Evolutionary conservation across 164 flowering plant genomes (phyloP).

Genomic region (Aristolochia californica): DNA sequence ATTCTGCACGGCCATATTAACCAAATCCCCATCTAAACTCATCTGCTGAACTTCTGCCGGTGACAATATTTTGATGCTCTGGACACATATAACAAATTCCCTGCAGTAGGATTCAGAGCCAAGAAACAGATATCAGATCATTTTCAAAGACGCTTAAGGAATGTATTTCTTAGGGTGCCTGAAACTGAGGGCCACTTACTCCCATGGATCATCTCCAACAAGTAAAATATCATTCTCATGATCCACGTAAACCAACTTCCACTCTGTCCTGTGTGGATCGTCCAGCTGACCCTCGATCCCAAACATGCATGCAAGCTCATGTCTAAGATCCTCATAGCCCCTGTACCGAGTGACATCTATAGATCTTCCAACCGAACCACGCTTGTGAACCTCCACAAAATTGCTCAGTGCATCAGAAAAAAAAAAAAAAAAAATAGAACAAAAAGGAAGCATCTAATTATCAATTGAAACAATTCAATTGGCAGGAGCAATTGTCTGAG

Average conservation of each 20-base stretch:
- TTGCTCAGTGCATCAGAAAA: background rate
- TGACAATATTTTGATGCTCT: constrained; percentile 82
- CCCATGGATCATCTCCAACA: constrained; percentile 97
- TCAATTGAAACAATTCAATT: background rate
- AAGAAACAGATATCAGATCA: background rate
- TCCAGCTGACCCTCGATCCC: constrained; percentile 92
- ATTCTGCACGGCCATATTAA: constrained; percentile 37
- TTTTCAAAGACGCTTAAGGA: background rate
- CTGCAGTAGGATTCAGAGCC: constrained; percentile 22
- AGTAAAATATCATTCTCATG: constrained; percentile 85
- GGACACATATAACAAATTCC: constrained; percentile 88
- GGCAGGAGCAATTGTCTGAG: background rate
- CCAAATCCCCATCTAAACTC: constrained; percentile 78
- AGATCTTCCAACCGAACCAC: constrained; percentile 91
- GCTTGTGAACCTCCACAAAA: constrained; percentile 64
- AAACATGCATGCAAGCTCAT: constrained; percentile 82
- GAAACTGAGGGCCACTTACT: constrained; percentile 39
- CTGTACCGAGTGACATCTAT: constrained; percentile 76
- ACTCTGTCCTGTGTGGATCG: constrained; percentile 69
- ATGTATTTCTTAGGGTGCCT: no score
- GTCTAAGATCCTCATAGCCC: constrained; percentile 78
- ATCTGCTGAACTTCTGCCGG: constrained; percentile 82
- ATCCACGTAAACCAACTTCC: constrained; percentile 89
- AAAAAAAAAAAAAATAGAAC: background rate
- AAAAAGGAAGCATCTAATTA: background rate